Evolutionary conservation across 257 asterid species (phyloP).

Genomic region (Solanum dulcamara): DNA sequence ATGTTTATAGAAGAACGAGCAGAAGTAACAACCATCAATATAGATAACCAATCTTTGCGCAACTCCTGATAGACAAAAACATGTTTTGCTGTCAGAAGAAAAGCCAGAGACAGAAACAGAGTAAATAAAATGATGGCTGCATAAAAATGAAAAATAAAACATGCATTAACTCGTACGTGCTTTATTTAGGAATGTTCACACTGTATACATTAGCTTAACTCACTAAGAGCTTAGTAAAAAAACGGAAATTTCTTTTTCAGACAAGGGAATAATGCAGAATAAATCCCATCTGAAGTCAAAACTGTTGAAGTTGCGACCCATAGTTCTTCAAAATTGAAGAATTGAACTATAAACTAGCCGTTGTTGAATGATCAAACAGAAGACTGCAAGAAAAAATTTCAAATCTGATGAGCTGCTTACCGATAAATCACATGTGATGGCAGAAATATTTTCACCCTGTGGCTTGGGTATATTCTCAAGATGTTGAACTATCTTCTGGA

Average conservation of each 20-base stretch:
- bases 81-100: neutral
- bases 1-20: conserved; percentile 94
- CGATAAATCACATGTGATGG: conserved; percentile 83
- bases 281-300: neutral
- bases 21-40: conserved; percentile 95
- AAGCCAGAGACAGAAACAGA: neutral
- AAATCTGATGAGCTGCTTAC: conserved; percentile 39
- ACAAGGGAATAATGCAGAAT: neutral
- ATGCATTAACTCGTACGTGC: neutral
- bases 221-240: neutral
- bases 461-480: conserved; percentile 92
- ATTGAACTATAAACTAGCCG: neutral
- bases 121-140: neutral
- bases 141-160: neutral
- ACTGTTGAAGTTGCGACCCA: neutral
- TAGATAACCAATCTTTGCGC: conserved; percentile 86
- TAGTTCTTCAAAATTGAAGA: neutral
- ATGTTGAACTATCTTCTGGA: conserved; percentile 88
- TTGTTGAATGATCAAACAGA: neutral
- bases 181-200: neutral
- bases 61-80: conserved; percentile 48
- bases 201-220: neutral
- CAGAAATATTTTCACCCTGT: conserved; percentile 84
- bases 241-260: neutral
- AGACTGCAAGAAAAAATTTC: neutral